phyloP scores from a whole-genome alignment of 75 land plant genomes.

The Isoetes taiwanensis region DNA sequence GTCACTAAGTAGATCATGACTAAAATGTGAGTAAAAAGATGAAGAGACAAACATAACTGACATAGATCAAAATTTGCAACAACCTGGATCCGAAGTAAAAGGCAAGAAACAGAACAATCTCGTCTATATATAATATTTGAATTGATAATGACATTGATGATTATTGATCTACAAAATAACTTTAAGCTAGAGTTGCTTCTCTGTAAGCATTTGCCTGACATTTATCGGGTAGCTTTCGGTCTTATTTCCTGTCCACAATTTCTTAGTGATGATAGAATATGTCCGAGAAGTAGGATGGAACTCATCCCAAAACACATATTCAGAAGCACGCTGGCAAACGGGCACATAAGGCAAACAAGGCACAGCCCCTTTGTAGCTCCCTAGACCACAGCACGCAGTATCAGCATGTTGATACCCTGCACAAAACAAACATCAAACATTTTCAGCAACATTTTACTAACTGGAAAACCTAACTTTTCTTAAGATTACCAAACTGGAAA shows the following conservation, averaged over 20 bases:
- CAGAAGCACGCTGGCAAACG: not conserved
- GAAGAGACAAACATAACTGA: no score
- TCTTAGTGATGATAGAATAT: not conserved
- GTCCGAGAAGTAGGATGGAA: not conserved
- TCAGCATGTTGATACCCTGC: not conserved
- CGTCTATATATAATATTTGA: no score
- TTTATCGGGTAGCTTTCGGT: constrained; percentile 1
- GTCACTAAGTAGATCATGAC: no score
- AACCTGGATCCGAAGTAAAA: no score
- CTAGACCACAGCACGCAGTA: constrained; percentile 4
- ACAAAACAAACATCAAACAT: not conserved
- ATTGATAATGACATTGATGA: no score
- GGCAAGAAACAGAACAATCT: no score
- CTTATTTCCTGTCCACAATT: constrained; percentile 1
- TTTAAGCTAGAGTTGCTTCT: no score
- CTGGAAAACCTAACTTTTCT: not conserved
- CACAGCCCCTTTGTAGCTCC: not conserved
- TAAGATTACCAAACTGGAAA: not conserved
- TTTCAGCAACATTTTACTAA: not conserved
- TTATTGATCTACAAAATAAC: no score
- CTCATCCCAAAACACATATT: constrained; percentile 5
- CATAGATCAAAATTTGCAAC: no score
- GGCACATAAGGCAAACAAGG: constrained; percentile 2
- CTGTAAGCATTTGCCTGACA: no score
- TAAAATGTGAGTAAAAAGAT: no score